Base-by-base conservation (phyloP, 2,329 filamentous ascomycete species). In the Verticillium albo-atrum region DNA sequence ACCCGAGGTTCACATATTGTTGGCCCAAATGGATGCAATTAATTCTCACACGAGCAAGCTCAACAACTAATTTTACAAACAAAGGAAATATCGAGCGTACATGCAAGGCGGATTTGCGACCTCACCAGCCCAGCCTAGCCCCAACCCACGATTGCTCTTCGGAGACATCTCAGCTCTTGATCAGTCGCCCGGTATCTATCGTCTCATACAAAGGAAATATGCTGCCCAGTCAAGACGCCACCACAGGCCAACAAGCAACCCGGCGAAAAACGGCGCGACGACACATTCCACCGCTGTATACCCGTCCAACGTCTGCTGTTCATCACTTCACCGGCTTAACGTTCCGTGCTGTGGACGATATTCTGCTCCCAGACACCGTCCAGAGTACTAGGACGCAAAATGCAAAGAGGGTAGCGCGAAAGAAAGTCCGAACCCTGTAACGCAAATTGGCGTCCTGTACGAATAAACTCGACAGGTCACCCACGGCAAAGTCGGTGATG, bases 131-230 rank as follows among this genome's bases (percentile, higher is more conserved):
- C 42, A 9, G 25, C n/a, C 20, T 9, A 50, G 25, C 42, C 6
- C 42, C 20, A 4, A 23, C 53, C n/a, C n/a, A n/a, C n/a, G n/a
- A n/a, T n/a, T n/a, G n/a, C n/a, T n/a, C n/a, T n/a, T 56, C 62
- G 74, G 79, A 81, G 79, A 81, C 78, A 66, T 72, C 74, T 83
- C 81, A 84, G 81, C 81, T 77, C 81, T 84, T 84, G 81, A 83
- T 78, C 61, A 67, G 74, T 77, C 78, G 74, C 74, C 71, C 65
- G 57, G 34, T 27, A 47, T 63, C 54, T 70, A 63, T 71, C 68
- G 68, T 69, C 68, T 65, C 66, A 68, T 61, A 57, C 59, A 62
- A 61, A 66, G 37, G 56, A 61, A 64, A 58, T 42, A 3, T 34
- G 62, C 61, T 54, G 17, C 50, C 23, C 34, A 53, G 57, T 47